These are phyloP conservation scores for Straminergon stramineum DNA, from an alignment of 225 moss, liverwort and hornwort genomes.

Conservation along the genomic window DNA sequence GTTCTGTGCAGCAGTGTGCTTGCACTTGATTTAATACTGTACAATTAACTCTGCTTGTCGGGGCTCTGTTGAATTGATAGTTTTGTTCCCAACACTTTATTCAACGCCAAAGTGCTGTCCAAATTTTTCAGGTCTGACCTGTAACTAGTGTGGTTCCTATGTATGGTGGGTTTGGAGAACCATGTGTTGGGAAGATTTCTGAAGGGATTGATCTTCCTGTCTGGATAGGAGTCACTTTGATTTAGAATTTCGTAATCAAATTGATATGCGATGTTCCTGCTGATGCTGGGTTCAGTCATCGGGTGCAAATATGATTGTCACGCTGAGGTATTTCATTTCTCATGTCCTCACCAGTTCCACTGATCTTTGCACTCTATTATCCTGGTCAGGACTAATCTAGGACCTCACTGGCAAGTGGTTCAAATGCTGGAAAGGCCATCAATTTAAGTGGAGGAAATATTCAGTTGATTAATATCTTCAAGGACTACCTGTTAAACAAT, in stretches of 20 bases:
- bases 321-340: not conserved
- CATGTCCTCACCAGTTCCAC: not conserved
- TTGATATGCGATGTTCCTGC: not conserved
- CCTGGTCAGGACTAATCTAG: not conserved
- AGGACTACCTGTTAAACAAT: not conserved
- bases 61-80: not conserved
- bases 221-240: not conserved
- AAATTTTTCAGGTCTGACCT: not conserved
- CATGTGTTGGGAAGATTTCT: not conserved
- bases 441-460: not conserved
- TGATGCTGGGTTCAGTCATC: not conserved
- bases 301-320: not conserved
- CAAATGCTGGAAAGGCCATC: not conserved
- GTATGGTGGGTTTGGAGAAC: not conserved
- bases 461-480: not conserved
- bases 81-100: not conserved
- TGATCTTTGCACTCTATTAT: not conserved
- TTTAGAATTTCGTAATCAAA: not conserved
- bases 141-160: not conserved
- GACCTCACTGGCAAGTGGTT: not conserved
- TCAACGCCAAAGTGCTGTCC: not conserved
- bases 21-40: not conserved
- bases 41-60: not conserved
- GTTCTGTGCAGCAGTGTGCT: not conserved
- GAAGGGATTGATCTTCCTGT: not conserved